These are phyloP conservation scores for Fusarium gaditjirri DNA, from an alignment of 2,329 filamentous ascomycete species.

Conservation along the genomic window DNA sequence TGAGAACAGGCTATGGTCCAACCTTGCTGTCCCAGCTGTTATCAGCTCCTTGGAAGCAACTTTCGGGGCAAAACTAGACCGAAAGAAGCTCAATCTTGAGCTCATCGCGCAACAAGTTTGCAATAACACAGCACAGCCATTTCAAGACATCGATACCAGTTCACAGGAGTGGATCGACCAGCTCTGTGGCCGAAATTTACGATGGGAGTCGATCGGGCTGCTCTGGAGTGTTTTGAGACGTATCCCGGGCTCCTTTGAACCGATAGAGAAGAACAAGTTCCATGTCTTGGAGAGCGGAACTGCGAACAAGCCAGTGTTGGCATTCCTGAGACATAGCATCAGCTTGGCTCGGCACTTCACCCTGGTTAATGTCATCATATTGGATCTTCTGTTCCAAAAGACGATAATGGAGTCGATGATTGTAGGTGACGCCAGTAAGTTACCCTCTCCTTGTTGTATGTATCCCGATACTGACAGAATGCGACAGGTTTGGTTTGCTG, in stretches of 20 bases:
- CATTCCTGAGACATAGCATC: not conserved
- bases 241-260: not conserved
- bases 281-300: not conserved
- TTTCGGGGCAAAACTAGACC: not conserved
- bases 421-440: constrained; percentile 1
- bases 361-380: not conserved
- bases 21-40: not conserved
- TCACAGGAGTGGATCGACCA: constrained; percentile 5
- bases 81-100: not conserved
- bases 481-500: not conserved
- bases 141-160: not conserved
- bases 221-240: constrained; percentile 17
- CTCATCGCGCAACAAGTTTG: not conserved
- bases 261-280: not conserved
- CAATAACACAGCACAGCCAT: not conserved
- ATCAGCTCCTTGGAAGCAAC: not conserved
- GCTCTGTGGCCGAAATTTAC: not conserved
- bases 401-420: constrained; percentile 7
- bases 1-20: constrained; percentile 9
- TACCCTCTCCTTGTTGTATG: no score
- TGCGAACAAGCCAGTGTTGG: not conserved
- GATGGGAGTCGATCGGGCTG: constrained; percentile 2
- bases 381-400: constrained; percentile 11
- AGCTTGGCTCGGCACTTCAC: not conserved
- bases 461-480: not conserved